A percentile compares a stretch with the other conserved stretches of the same genome.
phyloP scores from a whole-genome alignment of 2,329 filamentous ascomycete species.

The Cercospora sp. region DNA sequence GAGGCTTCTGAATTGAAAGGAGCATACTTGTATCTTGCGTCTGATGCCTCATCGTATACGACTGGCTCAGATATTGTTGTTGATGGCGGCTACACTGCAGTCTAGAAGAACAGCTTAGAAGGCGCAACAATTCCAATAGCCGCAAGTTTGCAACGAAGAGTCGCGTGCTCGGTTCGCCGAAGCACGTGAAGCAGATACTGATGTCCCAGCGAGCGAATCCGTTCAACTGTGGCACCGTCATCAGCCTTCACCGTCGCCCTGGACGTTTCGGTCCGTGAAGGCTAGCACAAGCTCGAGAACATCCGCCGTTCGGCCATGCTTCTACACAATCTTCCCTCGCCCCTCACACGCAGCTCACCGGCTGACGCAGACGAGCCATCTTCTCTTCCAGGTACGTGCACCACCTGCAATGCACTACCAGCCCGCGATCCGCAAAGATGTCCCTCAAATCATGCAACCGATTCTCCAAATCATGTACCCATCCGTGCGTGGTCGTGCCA shows the following conservation, averaged over 20 bases:
- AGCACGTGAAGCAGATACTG: not conserved
- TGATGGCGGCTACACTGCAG: conserved; percentile 36
- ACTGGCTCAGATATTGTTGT: conserved; percentile 37
- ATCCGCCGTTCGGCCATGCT: not conserved
- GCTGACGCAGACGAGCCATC: not conserved
- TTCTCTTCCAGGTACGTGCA: conserved; percentile 3
- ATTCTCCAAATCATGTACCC: conserved; percentile 11
- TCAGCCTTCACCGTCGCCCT: not conserved
- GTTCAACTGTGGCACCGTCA: not conserved
- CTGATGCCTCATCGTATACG: conserved; percentile 36
- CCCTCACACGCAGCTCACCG: not conserved
- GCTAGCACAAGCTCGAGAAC: not conserved
- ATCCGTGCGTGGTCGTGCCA: conserved; percentile 4
- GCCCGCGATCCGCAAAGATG: not conserved
- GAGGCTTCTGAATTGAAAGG: conserved; percentile 37
- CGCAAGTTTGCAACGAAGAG: not conserved
- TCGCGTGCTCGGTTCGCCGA: not conserved
- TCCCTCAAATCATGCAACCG: not conserved
- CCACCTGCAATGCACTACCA: conserved; percentile 2
- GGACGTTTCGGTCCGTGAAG: not conserved
- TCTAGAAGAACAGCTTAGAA: conserved; percentile 11
- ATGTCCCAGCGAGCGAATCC: not conserved
- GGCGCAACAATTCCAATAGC: not conserved
- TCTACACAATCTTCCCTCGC: not conserved
- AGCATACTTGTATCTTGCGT: conserved; percentile 37